Evolutionary conservation across 2,329 filamentous ascomycete species (phyloP), one percentile per base, ranked within the genome.

Genomic region (Penicillium italicum): DNA sequence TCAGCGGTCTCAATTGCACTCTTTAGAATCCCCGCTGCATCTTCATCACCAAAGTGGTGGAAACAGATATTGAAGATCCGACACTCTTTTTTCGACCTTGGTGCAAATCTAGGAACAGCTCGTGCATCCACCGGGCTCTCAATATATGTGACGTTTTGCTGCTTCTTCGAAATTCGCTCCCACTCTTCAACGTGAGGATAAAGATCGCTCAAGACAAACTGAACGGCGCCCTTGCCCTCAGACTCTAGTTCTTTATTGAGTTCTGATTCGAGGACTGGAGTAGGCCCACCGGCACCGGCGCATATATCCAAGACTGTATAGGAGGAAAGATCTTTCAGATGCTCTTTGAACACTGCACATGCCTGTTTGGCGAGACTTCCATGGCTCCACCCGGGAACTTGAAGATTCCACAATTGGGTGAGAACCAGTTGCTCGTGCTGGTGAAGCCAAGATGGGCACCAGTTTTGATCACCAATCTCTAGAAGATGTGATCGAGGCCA

Each of bases 241-340:
- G 52, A 34, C 38, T 57, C 57, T 5, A 73, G 63, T 22, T 70
- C 66, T 2, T 66, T 58, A 69, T 89, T 89, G 59, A 89, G 68
- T 40, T 80, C 74, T 11, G 74, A 76, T 70, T 88, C 86, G 48
- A 89, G 84, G 37, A 75, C 76, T 0, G 85, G 86, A 1, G 85
- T 89, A 0, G 87, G 87, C 0, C 88, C 88, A 38, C 89, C 89
- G 14, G 82, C 85, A 49, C 89, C 89, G 2, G 88, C 86, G 70
- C 88, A 90, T 72, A 91, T 89, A 74, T 92, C 89, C 58, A 91
- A 80, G 63, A 88, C 85, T 18, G 81, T 84, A 70, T 87, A 85
- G 2, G 76, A 71, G 18, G 77, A 73, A 1, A 83, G 74, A 26
- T 75, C 66, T 5, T 66, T 57, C 34, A 78, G 77, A 14, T 87